Conservation (phyloP, 2,329 filamentous ascomycete species). For the Truncatella angustata region DNA sequence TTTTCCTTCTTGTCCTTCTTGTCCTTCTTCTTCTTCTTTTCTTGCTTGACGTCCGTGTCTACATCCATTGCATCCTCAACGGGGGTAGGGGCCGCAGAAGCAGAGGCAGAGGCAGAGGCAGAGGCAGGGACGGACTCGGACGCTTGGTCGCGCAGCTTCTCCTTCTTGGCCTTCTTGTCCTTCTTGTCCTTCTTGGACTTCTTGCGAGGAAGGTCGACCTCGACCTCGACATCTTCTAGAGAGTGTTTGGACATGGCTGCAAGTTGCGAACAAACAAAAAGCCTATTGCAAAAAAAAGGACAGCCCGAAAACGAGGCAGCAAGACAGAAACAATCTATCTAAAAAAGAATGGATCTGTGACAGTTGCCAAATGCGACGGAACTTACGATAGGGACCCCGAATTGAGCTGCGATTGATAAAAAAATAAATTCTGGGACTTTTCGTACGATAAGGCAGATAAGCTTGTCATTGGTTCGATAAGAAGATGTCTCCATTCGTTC, state of each 20-base stretch:
- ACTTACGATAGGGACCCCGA: not conserved
- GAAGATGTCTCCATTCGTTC: too few relatives aligned
- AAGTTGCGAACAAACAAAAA: not conserved
- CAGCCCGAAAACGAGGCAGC: too few relatives aligned
- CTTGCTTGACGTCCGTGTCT: conserved; percentile 12
- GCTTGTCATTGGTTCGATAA: not conserved
- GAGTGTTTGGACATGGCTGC: conserved; percentile 29
- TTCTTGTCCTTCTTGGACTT: conserved; percentile 40
- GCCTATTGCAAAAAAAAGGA: not conserved
- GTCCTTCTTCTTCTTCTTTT: conserved; percentile 30
- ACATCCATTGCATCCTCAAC: conserved; percentile 18
- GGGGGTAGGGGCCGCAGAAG: conserved; percentile 13
- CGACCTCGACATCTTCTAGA: conserved; percentile 29
- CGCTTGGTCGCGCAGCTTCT: conserved; percentile 15
- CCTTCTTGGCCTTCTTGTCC: conserved; percentile 40
- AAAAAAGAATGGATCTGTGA: not conserved
- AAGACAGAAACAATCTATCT: too few relatives aligned
- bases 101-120: too few relatives aligned
- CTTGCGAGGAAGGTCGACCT: conserved; percentile 30
- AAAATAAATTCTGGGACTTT: conserved; percentile 7
- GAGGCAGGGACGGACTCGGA: too few relatives aligned
- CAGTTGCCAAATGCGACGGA: not conserved
- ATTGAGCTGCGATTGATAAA: not conserved
- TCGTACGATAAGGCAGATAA: conserved; percentile 6
- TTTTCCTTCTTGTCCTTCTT: conserved; percentile 30